Percentiles rank a stretch among this genome's conserved stretches.
Evolutionary conservation across 208 protist genomes (phyloP).

Genomic region (Sergeia podlipaevii): DNA sequence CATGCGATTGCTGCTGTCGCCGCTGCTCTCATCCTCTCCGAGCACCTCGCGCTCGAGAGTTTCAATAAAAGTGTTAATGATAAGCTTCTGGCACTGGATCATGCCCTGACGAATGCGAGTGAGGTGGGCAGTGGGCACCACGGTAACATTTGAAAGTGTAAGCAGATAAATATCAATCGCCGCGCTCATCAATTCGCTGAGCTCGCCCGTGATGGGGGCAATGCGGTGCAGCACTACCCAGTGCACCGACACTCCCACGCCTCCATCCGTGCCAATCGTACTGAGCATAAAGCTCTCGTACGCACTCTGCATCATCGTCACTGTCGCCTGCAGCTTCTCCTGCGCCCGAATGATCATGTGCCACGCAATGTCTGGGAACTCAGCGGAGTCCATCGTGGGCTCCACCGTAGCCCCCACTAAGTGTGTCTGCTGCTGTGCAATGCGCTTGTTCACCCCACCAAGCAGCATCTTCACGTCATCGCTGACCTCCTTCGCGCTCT

Average conservation of each 20-base stretch:
- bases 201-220: conserved; percentile 47
- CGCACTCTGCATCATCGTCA: conserved; percentile 81
- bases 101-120: conserved; percentile 68
- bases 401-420: conserved; percentile 48
- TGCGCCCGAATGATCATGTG: conserved; percentile 47
- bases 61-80: conserved; percentile 64
- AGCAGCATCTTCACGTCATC: conserved; percentile 37
- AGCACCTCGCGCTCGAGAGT: conserved; percentile 66
- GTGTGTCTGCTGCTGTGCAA: conserved; percentile 40
- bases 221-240: conserved; percentile 85
- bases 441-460: conserved; percentile 53
- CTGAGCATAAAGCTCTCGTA: conserved; percentile 85
- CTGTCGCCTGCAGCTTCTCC: conserved; percentile 47
- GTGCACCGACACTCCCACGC: conserved; percentile 62
- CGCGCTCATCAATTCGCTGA: conserved; percentile 69
- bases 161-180: conserved; percentile 74
- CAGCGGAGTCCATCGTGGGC: conserved; percentile 75
- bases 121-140: conserved; percentile 72
- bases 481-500: conserved; percentile 57
- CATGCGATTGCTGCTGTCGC: too few species aligned
- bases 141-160: conserved; percentile 47
- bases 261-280: conserved; percentile 23
- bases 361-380: conserved; percentile 72
- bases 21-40: conserved; percentile 21
- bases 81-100: conserved; percentile 51